phyloP scores from a whole-genome alignment of 2,329 filamentous ascomycete genomes.

The Aureobasidium sp. region DNA sequence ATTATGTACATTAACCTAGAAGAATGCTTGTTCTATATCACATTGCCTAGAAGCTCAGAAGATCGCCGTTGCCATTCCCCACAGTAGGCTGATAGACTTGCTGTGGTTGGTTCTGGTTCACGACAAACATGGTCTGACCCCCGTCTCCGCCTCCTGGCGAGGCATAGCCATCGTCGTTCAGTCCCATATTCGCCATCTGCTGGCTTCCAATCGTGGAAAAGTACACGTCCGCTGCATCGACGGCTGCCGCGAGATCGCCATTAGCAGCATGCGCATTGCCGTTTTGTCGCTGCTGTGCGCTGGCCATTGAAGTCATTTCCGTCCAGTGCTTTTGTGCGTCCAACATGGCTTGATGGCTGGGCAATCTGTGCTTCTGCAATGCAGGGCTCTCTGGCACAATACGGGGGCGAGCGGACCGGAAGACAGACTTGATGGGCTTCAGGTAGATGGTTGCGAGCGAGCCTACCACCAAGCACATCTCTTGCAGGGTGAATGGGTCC shows the following conservation, averaged over 20 bases:
- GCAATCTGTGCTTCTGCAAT: slow-evolving; percentile 65
- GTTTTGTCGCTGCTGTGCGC: slow-evolving; percentile 21
- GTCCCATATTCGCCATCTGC: slow-evolving; percentile 65
- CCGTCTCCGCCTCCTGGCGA: slow-evolving; percentile 20
- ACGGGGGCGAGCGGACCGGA: slow-evolving; percentile 77
- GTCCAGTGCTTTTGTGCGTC: slow-evolving; percentile 24
- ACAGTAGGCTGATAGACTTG: slow-evolving; percentile 66
- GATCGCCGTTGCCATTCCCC: slow-evolving; percentile 36
- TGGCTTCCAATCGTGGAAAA: slow-evolving; percentile 71
- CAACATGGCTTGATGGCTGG: slow-evolving; percentile 46
- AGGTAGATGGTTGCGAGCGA: slow-evolving; percentile 95
- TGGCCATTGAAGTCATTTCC: slow-evolving; percentile 8
- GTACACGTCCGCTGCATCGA: slow-evolving; percentile 82
- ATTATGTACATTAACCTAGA: background rate
- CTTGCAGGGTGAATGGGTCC: slow-evolving; percentile 83
- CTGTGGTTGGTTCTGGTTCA: slow-evolving; percentile 75
- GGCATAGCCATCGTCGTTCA: slow-evolving; percentile 45
- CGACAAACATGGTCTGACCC: slow-evolving; percentile 54
- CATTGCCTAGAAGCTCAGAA: slow-evolving; percentile 28
- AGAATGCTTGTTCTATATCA: background rate
- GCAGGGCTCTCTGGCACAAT: slow-evolving; percentile 77
- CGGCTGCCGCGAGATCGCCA: slow-evolving; percentile 58
- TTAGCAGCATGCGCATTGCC: slow-evolving; percentile 21
- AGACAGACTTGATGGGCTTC: slow-evolving; percentile 95
- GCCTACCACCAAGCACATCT: slow-evolving; percentile 94